These are phyloP conservation scores for Chamaecyparis obtusa DNA, from an alignment of 75 land plant species.

Conservation along the genomic window DNA sequence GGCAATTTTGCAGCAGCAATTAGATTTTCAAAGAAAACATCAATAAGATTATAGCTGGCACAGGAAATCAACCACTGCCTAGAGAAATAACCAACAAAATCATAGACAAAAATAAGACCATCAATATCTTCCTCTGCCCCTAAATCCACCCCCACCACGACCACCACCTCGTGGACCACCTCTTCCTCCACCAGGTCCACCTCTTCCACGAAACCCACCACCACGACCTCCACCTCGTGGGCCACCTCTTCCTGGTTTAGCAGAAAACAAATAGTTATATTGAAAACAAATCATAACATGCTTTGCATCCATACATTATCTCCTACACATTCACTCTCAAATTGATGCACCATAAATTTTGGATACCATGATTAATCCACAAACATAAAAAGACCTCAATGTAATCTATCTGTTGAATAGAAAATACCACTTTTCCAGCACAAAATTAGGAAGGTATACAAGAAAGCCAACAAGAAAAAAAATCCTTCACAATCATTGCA, in stretches of 20 bases:
- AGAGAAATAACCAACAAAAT: neutral
- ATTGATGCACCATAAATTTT: neutral
- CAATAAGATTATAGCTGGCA: neutral
- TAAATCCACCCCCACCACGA: conserved; percentile 54
- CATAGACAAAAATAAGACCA: neutral
- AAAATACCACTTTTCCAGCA: neutral
- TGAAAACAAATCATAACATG: neutral
- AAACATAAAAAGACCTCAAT: neutral
- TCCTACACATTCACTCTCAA: neutral
- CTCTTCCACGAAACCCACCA: conserved; percentile 60
- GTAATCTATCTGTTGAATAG: neutral
- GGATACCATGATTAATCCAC: neutral
- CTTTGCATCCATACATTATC: neutral
- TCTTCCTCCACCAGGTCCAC: conserved; percentile 58
- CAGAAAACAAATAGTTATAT: neutral
- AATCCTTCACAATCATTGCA: conserved; percentile 11
- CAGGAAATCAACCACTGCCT: neutral
- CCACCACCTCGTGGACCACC: conserved; percentile 53
- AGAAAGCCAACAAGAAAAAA: neutral
- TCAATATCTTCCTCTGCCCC: conserved; percentile 58
- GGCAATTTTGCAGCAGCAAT: neutral
- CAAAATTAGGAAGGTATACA: neutral
- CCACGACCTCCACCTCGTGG: conserved; percentile 51
- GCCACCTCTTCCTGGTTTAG: conserved; percentile 33
- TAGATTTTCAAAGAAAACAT: neutral